phyloP scores from a whole-genome alignment of 371 early-diverging fungal genomes.

The Entomophthora muscae region DNA sequence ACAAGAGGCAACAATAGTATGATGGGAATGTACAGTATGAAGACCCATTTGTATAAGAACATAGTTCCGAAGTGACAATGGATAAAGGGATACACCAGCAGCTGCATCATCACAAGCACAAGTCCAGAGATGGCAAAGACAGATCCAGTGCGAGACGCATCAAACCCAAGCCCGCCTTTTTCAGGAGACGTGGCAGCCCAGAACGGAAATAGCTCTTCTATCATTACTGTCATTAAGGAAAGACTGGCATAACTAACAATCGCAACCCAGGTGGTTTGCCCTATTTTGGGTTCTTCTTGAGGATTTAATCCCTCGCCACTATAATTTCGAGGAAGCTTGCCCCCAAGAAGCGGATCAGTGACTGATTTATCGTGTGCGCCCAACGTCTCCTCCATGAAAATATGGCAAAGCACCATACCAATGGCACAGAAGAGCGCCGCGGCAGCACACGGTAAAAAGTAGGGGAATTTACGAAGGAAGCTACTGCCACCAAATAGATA shows the following conservation, averaged over 20 bases:
- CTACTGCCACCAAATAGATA: conserved; percentile 36
- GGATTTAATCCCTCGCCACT: neutral
- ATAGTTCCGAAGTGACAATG: conserved; percentile 25
- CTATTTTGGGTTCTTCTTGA: neutral
- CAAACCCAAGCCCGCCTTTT: conserved; percentile 40
- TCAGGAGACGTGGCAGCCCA: conserved; percentile 31
- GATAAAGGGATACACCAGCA: conserved; percentile 28
- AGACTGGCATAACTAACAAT: conserved; percentile 15
- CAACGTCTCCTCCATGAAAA: conserved; percentile 57
- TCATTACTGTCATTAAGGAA: conserved; percentile 47
- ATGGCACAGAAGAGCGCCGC: conserved; percentile 34
- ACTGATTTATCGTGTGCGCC: neutral
- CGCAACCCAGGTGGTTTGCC: neutral
- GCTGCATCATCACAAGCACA: conserved; percentile 29
- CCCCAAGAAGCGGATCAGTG: neutral
- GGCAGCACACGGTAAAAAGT: conserved; percentile 68
- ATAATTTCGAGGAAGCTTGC: neutral
- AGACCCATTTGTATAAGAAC: conserved; percentile 25
- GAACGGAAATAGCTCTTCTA: conserved; percentile 52
- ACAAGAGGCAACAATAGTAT: conserved; percentile 24
- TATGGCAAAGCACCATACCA: conserved; percentile 41
- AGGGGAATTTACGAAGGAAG: conserved; percentile 51
- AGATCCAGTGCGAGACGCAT: conserved; percentile 30
- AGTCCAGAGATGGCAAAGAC: conserved; percentile 33
- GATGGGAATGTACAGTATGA: conserved; percentile 19